These are phyloP conservation scores for Actinomucor elegans DNA, from an alignment of 371 early-diverging fungal genomes.

Conservation along the genomic window DNA sequence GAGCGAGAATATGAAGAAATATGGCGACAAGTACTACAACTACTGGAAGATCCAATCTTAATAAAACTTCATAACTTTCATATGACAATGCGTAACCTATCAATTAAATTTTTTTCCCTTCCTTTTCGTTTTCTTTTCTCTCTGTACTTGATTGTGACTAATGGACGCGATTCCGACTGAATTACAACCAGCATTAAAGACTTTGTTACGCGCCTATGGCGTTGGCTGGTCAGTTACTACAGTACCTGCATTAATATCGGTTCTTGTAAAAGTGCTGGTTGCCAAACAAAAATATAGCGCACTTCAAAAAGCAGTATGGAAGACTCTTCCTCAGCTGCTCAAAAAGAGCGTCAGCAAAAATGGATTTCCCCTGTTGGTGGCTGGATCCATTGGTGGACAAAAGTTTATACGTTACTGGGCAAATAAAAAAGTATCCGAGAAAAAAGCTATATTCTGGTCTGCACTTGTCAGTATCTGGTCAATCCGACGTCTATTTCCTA, in stretches of 20 bases:
- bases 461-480: constrained; percentile 26
- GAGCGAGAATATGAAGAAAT: constrained; percentile 67
- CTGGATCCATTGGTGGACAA: constrained; percentile 37
- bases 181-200: constrained; percentile 26
- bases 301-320: constrained; percentile 18
- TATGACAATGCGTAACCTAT: constrained; percentile 13
- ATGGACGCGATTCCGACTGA: neutral
- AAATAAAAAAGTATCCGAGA: constrained; percentile 12
- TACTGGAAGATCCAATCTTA: constrained; percentile 37
- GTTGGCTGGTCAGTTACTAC: constrained; percentile 41
- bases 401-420: constrained; percentile 13
- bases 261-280: constrained; percentile 21
- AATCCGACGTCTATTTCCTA: constrained; percentile 36
- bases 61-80: constrained; percentile 8
- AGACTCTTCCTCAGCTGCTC: constrained; percentile 21
- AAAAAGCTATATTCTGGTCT: constrained; percentile 26
- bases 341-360: constrained; percentile 30
- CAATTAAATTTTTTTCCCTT: neutral
- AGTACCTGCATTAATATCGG: constrained; percentile 22
- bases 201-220: constrained; percentile 40
- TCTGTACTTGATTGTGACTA: neutral
- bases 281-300: constrained; percentile 1
- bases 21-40: constrained; percentile 68
- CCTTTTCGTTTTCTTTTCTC: neutral
- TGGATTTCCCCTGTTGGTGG: constrained; percentile 39